Conservation (phyloP, 768 basidiomycete species). For the Omphalotus guepiniiformis region DNA sequence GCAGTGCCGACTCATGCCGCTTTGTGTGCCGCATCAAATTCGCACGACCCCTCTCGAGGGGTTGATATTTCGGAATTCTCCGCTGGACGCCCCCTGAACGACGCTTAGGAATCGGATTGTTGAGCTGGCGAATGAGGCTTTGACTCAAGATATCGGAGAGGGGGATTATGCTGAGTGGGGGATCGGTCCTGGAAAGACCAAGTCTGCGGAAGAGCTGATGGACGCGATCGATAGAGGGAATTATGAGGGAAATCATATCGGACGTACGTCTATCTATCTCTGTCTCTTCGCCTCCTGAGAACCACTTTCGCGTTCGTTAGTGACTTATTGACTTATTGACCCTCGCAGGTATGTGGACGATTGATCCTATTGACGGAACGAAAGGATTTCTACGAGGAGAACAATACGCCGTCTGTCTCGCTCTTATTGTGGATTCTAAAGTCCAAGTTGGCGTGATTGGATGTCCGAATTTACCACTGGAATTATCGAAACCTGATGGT, state of each 20-base stretch:
- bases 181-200: slow-evolving; percentile 55
- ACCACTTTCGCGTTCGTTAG: too few species aligned
- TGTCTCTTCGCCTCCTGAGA: not conserved
- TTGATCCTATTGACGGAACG: slow-evolving; percentile 90
- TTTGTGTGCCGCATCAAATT: too few species aligned
- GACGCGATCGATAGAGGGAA: slow-evolving; percentile 85
- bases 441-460: slow-evolving; percentile 86
- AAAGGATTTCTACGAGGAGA: slow-evolving; percentile 91
- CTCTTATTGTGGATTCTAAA: slow-evolving; percentile 72
- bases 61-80: too few species aligned
- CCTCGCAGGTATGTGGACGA: slow-evolving; percentile 72
- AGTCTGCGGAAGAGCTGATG: slow-evolving; percentile 58
- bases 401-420: slow-evolving; percentile 90
- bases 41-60: too few species aligned
- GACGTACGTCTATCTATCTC: slow-evolving; percentile 51
- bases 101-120: slow-evolving; percentile 64
- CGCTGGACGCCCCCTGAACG: too few species aligned
- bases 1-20: too few species aligned
- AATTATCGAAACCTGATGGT: slow-evolving; percentile 47
- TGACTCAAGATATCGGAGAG: slow-evolving; percentile 47
- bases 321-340: not conserved
- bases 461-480: slow-evolving; percentile 84
- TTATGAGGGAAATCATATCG: slow-evolving; percentile 62
- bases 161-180: slow-evolving; percentile 70
- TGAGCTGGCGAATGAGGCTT: slow-evolving; percentile 75